Evolutionary conservation across 768 basidiomycete species (phyloP).

Genomic region (Punctularia strigosozonata): DNA sequence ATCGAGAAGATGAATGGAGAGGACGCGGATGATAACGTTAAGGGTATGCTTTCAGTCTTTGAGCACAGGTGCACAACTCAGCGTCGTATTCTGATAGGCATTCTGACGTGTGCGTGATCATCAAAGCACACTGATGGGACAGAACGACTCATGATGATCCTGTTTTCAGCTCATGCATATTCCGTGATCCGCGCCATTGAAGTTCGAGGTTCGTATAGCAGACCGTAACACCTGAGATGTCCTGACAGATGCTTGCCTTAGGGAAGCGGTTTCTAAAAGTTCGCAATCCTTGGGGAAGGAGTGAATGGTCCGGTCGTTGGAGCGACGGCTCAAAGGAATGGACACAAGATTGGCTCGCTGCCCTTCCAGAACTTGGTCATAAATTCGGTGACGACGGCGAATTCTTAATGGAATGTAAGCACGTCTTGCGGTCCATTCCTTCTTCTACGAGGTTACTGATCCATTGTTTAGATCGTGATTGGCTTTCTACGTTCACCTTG

Average conservation of each 20-base stretch:
- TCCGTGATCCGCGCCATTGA: constrained; percentile 33
- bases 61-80: not conserved
- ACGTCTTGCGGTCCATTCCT: not conserved
- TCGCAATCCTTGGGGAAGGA: too few relatives aligned
- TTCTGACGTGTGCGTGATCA: constrained; percentile 2
- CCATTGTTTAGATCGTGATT: not conserved
- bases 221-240: too few relatives aligned
- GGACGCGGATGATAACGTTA: constrained; percentile 4
- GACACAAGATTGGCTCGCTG: not conserved
- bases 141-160: constrained; percentile 12
- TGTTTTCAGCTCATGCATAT: constrained; percentile 27
- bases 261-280: too few relatives aligned
- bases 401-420: constrained; percentile 1
- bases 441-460: not conserved
- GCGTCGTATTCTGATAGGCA: constrained; percentile 2
- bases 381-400: not conserved
- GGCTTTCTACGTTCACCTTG: not conserved
- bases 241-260: too few relatives aligned
- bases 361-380: not conserved
- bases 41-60: constrained; percentile 10
- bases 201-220: constrained; percentile 12
- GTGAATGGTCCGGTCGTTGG: not conserved
- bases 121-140: constrained; percentile 11
- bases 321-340: not conserved
- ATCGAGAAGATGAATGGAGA: constrained; percentile 18